These are phyloP conservation scores for Eimeria acervulina DNA, from an alignment of 169 alveolate genomes.

Conservation along the genomic window DNA sequence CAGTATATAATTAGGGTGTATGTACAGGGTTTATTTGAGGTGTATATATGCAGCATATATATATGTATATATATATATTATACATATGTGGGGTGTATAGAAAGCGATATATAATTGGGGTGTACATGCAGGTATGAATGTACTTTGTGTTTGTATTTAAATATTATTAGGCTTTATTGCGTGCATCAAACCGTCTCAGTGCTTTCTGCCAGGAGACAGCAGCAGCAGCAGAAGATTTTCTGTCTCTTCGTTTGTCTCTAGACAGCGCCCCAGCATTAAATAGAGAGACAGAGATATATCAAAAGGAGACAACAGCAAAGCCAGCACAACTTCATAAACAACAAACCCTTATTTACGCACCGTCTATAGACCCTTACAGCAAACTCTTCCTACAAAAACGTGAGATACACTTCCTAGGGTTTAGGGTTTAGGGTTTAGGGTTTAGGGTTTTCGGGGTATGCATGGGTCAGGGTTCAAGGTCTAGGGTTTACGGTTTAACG, in stretches of 20 bases:
- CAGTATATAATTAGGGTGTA: too few relatives aligned
- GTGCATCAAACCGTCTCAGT: too few relatives aligned
- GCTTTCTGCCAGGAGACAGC: neutral
- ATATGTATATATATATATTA: too few relatives aligned
- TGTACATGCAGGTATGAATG: too few relatives aligned
- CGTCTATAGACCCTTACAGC: neutral
- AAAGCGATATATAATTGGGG: too few relatives aligned
- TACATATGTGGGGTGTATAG: too few relatives aligned
- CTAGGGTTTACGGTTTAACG: neutral
- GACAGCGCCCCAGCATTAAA: slow-evolving; percentile 3
- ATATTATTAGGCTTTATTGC: too few relatives aligned
- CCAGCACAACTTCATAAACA: neutral
- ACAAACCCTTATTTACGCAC: neutral
- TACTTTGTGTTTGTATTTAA: too few relatives aligned
- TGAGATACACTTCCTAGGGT: neutral
- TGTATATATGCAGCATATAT: too few relatives aligned
- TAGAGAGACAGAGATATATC: neutral
- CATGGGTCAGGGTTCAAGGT: neutral
- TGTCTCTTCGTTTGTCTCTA: slow-evolving; percentile 10
- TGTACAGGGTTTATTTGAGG: too few relatives aligned
- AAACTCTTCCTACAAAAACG: slow-evolving; percentile 15
- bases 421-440: too few relatives aligned
- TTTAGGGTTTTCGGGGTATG: slow-evolving; percentile 10
- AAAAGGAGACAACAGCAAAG: neutral
- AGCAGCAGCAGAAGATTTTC: neutral